Evolutionary conservation across 2,329 filamentous ascomycete species (phyloP).

Genomic region (Ascochyta fabae): DNA sequence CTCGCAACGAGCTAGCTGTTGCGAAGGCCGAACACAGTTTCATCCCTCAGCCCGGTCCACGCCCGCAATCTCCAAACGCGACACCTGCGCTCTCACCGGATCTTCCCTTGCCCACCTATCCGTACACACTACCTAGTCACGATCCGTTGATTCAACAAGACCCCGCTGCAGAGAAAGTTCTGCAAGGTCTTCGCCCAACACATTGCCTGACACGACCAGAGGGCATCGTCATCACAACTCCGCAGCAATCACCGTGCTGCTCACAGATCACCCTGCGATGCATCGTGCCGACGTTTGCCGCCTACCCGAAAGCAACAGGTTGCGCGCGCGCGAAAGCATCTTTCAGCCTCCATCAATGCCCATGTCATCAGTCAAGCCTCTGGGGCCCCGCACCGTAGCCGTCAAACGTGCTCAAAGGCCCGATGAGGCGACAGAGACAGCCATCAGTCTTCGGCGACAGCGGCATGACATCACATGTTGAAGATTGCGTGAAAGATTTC

Average conservation of each 20-base stretch:
- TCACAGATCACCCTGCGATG: slow-evolving; percentile 5
- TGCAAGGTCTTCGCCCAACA: slow-evolving; percentile 21
- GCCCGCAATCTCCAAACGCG: slow-evolving; percentile 1
- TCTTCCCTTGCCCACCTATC: slow-evolving; percentile 5
- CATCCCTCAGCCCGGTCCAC: slow-evolving; percentile 10
- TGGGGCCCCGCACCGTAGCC: slow-evolving; percentile 33
- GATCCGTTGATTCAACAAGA: slow-evolving; percentile 18
- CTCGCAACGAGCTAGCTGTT: slow-evolving; percentile 5
- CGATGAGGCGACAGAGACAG: slow-evolving; percentile 23
- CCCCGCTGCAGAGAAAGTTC: slow-evolving; percentile 23
- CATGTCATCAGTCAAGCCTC: slow-evolving; percentile 24
- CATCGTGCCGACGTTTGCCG: slow-evolving; percentile 21
- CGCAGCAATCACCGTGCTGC: slow-evolving; percentile 9
- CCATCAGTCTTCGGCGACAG: slow-evolving; percentile 13
- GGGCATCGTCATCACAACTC: slow-evolving; percentile 11
- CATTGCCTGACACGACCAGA: slow-evolving; percentile 15
- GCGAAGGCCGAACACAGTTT: slow-evolving; percentile 2
- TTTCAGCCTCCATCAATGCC: slow-evolving; percentile 15
- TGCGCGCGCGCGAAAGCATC: slow-evolving; percentile 21
- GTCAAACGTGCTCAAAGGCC: slow-evolving; percentile 23
- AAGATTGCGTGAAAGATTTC: not conserved
- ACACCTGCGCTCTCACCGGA: slow-evolving; percentile 17
- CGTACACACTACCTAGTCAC: not conserved
- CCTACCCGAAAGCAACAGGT: slow-evolving; percentile 11
- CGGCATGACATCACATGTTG: slow-evolving; percentile 22